phyloP scores from a whole-genome alignment of 2,329 filamentous ascomycete genomes.

The Ilyonectria mors-panacis region DNA sequence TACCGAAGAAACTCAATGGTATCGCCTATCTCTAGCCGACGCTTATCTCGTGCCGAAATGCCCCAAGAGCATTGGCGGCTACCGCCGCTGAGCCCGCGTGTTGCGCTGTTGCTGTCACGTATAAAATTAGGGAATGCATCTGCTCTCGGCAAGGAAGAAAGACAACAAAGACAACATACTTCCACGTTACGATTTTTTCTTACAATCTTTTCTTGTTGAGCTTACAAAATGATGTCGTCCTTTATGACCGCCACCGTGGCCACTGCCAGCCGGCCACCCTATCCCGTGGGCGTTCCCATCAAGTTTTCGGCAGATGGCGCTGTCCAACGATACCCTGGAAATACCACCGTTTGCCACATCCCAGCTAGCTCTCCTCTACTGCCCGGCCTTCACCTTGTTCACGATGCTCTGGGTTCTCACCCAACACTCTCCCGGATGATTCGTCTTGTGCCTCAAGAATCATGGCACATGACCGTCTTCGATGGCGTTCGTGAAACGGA shows the following conservation, averaged over 20 bases:
- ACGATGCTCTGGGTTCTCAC: slow-evolving; percentile 35
- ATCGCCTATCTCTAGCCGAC: no score
- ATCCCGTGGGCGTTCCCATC: slow-evolving; percentile 34
- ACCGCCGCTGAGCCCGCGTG: no score
- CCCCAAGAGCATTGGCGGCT: no score
- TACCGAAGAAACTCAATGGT: no score
- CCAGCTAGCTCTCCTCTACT: slow-evolving; percentile 27
- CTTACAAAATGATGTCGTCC: no score
- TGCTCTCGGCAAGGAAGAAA: no score
- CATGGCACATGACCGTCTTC: slow-evolving; percentile 45
- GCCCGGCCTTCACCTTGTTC: slow-evolving; percentile 28
- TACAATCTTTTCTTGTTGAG: no score
- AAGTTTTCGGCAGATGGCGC: slow-evolving; percentile 36
- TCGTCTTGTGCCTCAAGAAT: slow-evolving; percentile 35
- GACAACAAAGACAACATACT: no score
- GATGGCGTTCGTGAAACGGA: slow-evolving; percentile 40
- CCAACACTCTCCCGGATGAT: slow-evolving; percentile 27
- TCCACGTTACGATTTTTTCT: no score
- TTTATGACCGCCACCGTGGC: neutral
- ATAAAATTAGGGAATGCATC: no score
- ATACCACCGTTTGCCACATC: slow-evolving; percentile 39
- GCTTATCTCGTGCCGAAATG: no score
- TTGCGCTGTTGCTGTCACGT: no score
- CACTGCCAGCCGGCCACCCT: neutral
- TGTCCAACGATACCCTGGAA: slow-evolving; percentile 36